Conservation (phyloP, 345 rosid genomes). For the Acer negundo region DNA sequence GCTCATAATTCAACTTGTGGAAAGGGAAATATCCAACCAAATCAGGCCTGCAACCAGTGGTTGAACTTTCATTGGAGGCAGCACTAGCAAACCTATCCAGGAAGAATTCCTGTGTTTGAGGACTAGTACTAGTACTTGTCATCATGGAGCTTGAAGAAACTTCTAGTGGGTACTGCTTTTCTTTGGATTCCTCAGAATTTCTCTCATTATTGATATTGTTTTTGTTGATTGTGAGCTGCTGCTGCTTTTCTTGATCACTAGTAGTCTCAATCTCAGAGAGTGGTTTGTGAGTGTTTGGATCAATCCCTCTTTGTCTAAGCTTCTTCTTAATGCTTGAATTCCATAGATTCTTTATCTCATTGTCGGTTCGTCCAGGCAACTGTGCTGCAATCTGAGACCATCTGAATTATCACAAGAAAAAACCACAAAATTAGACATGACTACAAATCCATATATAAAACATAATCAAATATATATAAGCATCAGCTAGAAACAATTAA, state of each 20-base stretch:
- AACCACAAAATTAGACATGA: background rate
- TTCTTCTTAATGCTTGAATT: slow-evolving; percentile 70
- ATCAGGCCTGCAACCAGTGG: slow-evolving; percentile 37
- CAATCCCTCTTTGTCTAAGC: slow-evolving; percentile 61
- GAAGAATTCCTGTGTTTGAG: slow-evolving; percentile 49
- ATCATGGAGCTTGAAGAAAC: slow-evolving; percentile 28
- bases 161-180: slow-evolving; percentile 25
- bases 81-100: slow-evolving; percentile 40
- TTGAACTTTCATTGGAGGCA: slow-evolving; percentile 27
- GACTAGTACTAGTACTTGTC: slow-evolving; percentile 13
- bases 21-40: slow-evolving; percentile 50
- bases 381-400: slow-evolving; percentile 73
- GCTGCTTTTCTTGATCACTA: slow-evolving; percentile 33
- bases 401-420: slow-evolving; percentile 29
- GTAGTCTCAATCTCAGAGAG: slow-evolving; percentile 44
- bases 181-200: slow-evolving; percentile 18
- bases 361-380: slow-evolving; percentile 66
- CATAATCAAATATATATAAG: background rate
- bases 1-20: slow-evolving; percentile 56
- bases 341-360: slow-evolving; percentile 72
- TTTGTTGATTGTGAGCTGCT: slow-evolving; percentile 28
- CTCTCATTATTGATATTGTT: slow-evolving; percentile 25
- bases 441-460: background rate
- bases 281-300: slow-evolving; percentile 64
- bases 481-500: too few relatives aligned